These are phyloP conservation scores for Aureobasidium namibiae DNA, from an alignment of 2,329 filamentous ascomycete genomes.

Conservation along the genomic window DNA sequence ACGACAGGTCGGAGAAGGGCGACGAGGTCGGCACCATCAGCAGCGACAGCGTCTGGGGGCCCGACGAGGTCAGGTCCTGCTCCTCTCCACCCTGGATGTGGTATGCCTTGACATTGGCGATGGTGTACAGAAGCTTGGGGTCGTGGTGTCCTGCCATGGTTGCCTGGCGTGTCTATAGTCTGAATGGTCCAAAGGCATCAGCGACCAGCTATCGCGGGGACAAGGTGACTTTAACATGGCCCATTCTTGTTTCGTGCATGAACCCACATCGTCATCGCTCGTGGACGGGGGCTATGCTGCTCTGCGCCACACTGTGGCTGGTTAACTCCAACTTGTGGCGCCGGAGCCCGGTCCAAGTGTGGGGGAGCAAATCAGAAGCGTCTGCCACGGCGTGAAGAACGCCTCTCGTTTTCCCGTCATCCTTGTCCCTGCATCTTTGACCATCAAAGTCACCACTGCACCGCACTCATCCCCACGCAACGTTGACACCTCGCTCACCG, in stretches of 20 bases:
- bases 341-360: no score
- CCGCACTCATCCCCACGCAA: neutral
- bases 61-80: constrained; percentile 69
- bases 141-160: constrained; percentile 45
- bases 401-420: neutral
- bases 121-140: constrained; percentile 47
- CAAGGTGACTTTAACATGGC: neutral
- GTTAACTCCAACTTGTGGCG: no score
- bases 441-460: neutral
- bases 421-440: neutral
- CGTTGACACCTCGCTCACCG: neutral
- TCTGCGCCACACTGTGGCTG: neutral
- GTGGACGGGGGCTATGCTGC: neutral
- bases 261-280: neutral
- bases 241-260: neutral
- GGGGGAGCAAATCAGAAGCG: neutral
- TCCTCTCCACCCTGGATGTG: constrained; percentile 86
- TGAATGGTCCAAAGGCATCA: neutral
- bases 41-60: constrained; percentile 83
- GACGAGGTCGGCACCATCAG: constrained; percentile 92
- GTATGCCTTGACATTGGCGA: constrained; percentile 83
- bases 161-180: neutral
- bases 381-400: neutral
- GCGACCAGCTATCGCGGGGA: neutral
- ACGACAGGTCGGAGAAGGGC: constrained; percentile 50